phyloP scores from a whole-genome alignment of 345 rosid genomes.

The Odontarrhena argentea region DNA sequence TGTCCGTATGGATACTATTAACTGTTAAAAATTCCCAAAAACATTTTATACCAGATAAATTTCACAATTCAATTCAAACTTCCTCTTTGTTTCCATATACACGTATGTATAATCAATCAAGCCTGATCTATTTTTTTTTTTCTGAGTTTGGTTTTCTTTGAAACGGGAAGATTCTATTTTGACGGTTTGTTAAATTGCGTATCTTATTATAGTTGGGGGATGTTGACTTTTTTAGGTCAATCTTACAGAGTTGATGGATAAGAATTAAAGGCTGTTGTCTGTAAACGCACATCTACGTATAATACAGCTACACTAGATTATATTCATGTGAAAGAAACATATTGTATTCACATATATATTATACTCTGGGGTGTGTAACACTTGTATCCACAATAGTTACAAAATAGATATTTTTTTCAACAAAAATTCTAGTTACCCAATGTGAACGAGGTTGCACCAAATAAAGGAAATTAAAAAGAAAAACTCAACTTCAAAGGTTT shows the following conservation, averaged over 20 bases:
- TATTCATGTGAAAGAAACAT: neutral
- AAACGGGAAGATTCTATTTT: neutral
- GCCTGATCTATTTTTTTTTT: neutral
- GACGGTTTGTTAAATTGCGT: neutral
- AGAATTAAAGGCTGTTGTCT: slow-evolving; percentile 1
- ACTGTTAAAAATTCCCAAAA: slow-evolving; percentile 11
- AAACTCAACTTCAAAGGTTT: too few species aligned
- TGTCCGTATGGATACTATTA: neutral
- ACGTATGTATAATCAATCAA: slow-evolving; percentile 3
- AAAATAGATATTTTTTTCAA: neutral
- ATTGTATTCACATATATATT: slow-evolving; percentile 11
- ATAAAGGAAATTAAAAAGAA: too few species aligned
- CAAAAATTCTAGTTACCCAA: neutral
- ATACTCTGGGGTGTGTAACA: neutral
- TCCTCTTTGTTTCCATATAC: neutral
- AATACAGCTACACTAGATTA: neutral
- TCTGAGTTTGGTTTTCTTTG: neutral
- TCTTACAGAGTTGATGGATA: slow-evolving; percentile 25
- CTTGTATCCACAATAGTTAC: neutral
- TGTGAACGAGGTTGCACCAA: too few species aligned
- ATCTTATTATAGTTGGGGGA: slow-evolving; percentile 4
- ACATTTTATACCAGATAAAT: neutral
- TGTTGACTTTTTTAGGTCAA: slow-evolving; percentile 16
- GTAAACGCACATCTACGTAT: slow-evolving; percentile 29
- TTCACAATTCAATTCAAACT: neutral